phyloP scores from a whole-genome alignment of 345 rosid genomes.

The Iberis pinnata region DNA sequence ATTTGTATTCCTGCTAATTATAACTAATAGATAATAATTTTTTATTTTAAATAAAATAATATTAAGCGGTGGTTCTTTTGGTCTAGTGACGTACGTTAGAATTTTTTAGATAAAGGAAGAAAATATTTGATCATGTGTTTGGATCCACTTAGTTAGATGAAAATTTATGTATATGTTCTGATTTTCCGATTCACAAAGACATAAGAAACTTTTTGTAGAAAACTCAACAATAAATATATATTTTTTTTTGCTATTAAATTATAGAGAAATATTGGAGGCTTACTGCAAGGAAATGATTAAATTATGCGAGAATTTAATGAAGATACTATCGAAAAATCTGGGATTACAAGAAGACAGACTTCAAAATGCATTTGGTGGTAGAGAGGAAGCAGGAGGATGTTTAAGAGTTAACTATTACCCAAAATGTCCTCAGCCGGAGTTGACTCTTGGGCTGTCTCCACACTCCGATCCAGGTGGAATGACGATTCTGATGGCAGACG shows the following conservation, averaged over 20 bases:
- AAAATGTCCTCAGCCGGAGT: conserved; percentile 74
- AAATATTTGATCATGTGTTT: no score
- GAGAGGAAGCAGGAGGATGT: conserved; percentile 54
- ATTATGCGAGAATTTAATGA: conserved; percentile 54
- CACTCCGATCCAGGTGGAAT: conserved; percentile 95
- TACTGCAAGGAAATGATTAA: conserved; percentile 55
- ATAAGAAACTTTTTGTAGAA: no score
- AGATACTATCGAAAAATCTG: conserved; percentile 53
- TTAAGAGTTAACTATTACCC: conserved; percentile 84
- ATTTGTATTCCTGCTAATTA: no score
- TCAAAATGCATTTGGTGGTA: conserved; percentile 70
- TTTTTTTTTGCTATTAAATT: not conserved
- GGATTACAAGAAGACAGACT: conserved; percentile 47
- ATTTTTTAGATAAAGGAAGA: no score
- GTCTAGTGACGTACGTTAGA: no score
- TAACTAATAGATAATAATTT: no score
- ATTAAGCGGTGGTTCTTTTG: no score
- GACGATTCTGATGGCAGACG: conserved; percentile 69
- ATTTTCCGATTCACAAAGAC: no score
- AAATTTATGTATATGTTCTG: no score
- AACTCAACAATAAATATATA: not conserved
- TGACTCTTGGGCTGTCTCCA: conserved; percentile 71
- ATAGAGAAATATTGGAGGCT: conserved; percentile 62
- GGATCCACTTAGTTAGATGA: no score
- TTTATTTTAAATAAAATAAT: no score